phyloP scores from a whole-genome alignment of 257 asterid species.

The Marsdenia floribunda region DNA sequence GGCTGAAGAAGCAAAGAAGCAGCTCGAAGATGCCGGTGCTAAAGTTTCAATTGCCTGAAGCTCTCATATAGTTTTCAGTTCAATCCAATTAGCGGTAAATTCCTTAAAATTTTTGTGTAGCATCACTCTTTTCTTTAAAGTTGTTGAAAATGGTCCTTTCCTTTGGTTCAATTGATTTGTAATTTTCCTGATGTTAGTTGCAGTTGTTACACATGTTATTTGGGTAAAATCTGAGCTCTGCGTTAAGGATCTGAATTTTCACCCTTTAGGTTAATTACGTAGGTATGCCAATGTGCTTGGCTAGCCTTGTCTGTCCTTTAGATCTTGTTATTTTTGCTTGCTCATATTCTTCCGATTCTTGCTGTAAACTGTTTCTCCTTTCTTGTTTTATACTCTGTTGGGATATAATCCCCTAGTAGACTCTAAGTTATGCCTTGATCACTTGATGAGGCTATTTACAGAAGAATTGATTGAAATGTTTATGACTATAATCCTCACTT shows the following conservation, averaged over 20 bases:
- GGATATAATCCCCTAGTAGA: too few relatives aligned
- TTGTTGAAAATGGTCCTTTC: background rate
- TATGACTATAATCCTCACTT: background rate
- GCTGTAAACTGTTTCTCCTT: background rate
- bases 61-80: background rate
- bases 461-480: background rate
- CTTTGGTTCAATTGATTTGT: background rate
- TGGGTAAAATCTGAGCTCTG: background rate
- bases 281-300: background rate
- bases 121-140: background rate
- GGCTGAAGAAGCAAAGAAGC: slow-evolving; percentile 91
- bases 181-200: background rate
- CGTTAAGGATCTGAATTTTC: background rate
- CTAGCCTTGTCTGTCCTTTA: background rate
- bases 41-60: slow-evolving; percentile 49
- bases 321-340: background rate
- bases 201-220: background rate
- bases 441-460: background rate
- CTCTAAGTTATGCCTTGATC: background rate
- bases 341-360: background rate
- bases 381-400: background rate
- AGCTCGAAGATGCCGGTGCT: slow-evolving; percentile 90
- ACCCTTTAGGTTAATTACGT: background rate
- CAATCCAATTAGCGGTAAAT: slow-evolving; percentile 1
- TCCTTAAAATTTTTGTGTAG: background rate